Conservation (phyloP, 495 filamentous ascomycete genomes). For the Aspergillus bridgeri region DNA sequence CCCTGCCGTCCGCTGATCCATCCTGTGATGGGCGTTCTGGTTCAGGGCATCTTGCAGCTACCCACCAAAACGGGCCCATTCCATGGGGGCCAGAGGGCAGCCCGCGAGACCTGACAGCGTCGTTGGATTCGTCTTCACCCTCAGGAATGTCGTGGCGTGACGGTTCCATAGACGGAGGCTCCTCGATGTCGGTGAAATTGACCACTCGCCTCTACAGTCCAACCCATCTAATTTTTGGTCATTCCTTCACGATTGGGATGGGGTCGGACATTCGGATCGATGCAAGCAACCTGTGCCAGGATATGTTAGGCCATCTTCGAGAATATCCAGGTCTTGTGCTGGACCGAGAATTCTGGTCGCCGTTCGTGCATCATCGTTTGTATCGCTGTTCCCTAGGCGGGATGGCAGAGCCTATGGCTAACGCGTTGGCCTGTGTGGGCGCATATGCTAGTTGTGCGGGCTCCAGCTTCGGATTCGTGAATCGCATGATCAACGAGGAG, state of each 20-base stretch:
- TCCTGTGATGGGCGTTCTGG: neutral
- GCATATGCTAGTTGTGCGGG: conserved; percentile 9
- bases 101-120: neutral
- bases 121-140: neutral
- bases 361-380: conserved; percentile 16
- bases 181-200: neutral
- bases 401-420: conserved; percentile 15
- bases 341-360: conserved; percentile 16
- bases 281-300: conserved; percentile 2
- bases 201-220: conserved; percentile 1
- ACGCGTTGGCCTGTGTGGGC: conserved; percentile 11
- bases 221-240: conserved; percentile 6
- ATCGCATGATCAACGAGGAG: conserved; percentile 11
- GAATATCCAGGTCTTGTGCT: conserved; percentile 15
- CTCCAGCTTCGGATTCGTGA: conserved; percentile 14
- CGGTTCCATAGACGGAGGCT: neutral
- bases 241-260: conserved; percentile 5
- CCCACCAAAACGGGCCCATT: neutral
- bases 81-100: neutral
- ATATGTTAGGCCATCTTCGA: conserved; percentile 11
- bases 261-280: neutral
- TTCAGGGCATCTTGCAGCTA: neutral
- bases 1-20: neutral
- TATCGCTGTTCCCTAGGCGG: conserved; percentile 13
- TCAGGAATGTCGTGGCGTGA: neutral